A percentile compares a stretch with the other conserved stretches of the same genome.
These are phyloP conservation scores for Alternaria arborescens DNA, from an alignment of 2,329 filamentous ascomycete genomes.

Conservation along the genomic window DNA sequence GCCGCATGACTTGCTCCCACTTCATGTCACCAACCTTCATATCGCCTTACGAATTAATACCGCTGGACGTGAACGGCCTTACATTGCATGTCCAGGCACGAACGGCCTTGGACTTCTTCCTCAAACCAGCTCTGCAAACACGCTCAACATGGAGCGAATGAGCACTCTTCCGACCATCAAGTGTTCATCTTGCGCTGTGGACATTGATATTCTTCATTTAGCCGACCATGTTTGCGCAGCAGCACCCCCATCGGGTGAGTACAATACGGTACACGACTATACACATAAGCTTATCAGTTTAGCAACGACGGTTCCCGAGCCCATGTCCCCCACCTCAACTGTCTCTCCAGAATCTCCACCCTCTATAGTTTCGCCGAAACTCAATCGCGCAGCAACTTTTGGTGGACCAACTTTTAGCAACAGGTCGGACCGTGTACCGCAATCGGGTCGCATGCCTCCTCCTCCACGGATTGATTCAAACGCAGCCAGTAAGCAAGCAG, in stretches of 20 bases:
- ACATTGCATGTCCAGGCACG: conserved; percentile 13
- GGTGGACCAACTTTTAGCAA: conserved; percentile 39
- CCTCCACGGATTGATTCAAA: conserved; percentile 65
- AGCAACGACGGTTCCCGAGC: conserved; percentile 22
- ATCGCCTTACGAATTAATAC: conserved; percentile 23
- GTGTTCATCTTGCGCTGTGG: conserved; percentile 53
- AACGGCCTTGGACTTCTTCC: conserved; percentile 12
- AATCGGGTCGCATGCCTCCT: conserved; percentile 57
- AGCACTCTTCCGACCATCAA: conserved; percentile 51
- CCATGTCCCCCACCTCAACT: conserved; percentile 21
- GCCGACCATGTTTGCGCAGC: conserved; percentile 79
- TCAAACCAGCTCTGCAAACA: conserved; percentile 17
- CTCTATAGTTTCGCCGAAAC: conserved; percentile 26
- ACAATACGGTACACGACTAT: conserved; percentile 27
- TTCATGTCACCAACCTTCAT: conserved; percentile 37
- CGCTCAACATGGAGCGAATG: conserved; percentile 40
- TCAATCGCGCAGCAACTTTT: conserved; percentile 47
- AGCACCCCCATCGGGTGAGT: conserved; percentile 53
- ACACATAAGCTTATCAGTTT: conserved; percentile 18
- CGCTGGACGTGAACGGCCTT: conserved; percentile 26
- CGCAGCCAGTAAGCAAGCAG: conserved; percentile 64
- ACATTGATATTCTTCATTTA: conserved; percentile 86
- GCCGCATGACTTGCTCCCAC: conserved; percentile 25
- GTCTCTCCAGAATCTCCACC: conserved; percentile 15
- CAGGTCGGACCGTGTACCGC: conserved; percentile 40